Evolutionary conservation across 2,329 filamentous ascomycete genomes (phyloP), one percentile per base, ranked within the genome.

Genomic region (Leptographium radiaticola): DNA sequence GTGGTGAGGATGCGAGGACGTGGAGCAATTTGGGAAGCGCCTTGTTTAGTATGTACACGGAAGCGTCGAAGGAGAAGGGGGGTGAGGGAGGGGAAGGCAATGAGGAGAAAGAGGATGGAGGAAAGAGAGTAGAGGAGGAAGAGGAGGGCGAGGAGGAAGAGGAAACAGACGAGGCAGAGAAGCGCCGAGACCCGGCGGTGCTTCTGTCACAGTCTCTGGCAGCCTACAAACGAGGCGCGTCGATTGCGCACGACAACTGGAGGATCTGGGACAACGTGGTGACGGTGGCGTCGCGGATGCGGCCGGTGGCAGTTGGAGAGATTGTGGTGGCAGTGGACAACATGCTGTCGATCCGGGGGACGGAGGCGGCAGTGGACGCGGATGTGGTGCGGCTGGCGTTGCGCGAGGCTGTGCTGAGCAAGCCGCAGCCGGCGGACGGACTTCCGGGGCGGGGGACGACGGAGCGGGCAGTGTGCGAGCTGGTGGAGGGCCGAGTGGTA

Each of bases 261-360:
- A 83, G 88, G 61, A 96, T 98, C 66, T 97, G 91, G 91, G 88
- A 95, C 65, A 98, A 98, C 62, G 85, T 97, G 16, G 79, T 98
- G 55, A 93, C 89, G 0, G 83, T 97, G 25, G 86, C 87, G 0
- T 81, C 87, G 0, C 86, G 88, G 2, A 78, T 93, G 33, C 76
- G 75, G 1, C 90, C 91, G 0, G 84, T 87, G 0, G 81, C 85
- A 0, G 83, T 89, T 63, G 67, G 74, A 0, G 89, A 96, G 57
- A 80, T 95, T 51, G 71, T 95, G 36, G 75, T 84, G 6, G 88
- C 88, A 0, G 77, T 93, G 56, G 79, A 77, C 43, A 81, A 84
- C 57, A 76, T 97, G 51, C 80, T 95, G 53, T 81, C 85, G 30
- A 80, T 97, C 42, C 82, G 87, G 43, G 76, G 82, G 44, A 84